Percentiles rank a stretch among this genome's conserved stretches.
These are phyloP conservation scores for Penicillium turbatum DNA, from an alignment of 495 filamentous ascomycete species.

Conservation along the genomic window DNA sequence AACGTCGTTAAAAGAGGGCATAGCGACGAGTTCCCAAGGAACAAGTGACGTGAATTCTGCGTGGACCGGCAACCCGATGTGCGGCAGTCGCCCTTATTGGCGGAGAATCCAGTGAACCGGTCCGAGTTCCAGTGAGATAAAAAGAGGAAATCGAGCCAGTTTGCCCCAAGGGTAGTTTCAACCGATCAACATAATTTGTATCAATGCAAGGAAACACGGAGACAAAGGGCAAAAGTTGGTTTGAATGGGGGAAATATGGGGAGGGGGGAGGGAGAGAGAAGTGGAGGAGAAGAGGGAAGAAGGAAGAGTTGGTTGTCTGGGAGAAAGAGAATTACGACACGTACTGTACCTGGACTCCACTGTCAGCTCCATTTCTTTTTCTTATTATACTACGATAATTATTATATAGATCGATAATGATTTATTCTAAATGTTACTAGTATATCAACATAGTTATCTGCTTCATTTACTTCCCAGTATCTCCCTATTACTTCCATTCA, in stretches of 20 bases:
- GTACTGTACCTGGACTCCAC: conserved; percentile 20
- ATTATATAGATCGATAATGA: too few relatives aligned
- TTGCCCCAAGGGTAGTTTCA: conserved; percentile 11
- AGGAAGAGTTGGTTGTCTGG: conserved; percentile 12
- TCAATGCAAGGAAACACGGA: not conserved
- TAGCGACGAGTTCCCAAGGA: conserved; percentile 19
- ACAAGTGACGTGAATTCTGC: conserved; percentile 35
- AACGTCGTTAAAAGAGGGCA: conserved; percentile 44
- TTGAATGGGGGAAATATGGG: conserved; percentile 9
- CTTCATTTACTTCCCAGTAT: too few relatives aligned
- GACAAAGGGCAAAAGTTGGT: not conserved
- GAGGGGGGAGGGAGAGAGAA: conserved; percentile 1
- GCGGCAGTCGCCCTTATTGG: conserved; percentile 26
- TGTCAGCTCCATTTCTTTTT: not conserved
- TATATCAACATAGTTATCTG: too few relatives aligned
- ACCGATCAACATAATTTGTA: conserved; percentile 16
- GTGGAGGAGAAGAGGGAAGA: not conserved
- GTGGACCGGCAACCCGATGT: conserved; percentile 27
- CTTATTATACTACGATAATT: too few relatives aligned
- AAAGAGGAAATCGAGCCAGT: conserved; percentile 7
- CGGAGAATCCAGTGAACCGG: conserved; percentile 18
- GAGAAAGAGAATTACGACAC: conserved; percentile 20
- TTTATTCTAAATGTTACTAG: too few relatives aligned
- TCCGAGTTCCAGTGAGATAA: conserved; percentile 15
- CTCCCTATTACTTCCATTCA: too few relatives aligned